These are phyloP conservation scores for Cladosporium halotolerans DNA, from an alignment of 2,329 filamentous ascomycete genomes.

Conservation along the genomic window DNA sequence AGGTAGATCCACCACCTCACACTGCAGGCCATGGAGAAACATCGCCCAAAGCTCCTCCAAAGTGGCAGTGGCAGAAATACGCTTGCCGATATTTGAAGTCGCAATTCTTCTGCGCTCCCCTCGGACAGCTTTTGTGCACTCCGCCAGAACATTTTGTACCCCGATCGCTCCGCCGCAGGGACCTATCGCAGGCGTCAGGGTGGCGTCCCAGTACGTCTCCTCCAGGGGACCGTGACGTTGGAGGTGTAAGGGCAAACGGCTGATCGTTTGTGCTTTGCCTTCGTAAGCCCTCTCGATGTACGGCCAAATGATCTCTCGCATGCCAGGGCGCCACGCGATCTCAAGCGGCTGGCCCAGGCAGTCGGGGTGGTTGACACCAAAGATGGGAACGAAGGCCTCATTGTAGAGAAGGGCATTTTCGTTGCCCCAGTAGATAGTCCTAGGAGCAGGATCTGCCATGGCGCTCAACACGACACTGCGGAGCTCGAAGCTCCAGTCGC, in stretches of 20 bases:
- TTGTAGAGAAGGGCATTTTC: slow-evolving; percentile 34
- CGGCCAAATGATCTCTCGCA: not conserved
- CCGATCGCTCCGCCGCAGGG: slow-evolving; percentile 17
- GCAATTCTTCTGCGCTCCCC: slow-evolving; percentile 16
- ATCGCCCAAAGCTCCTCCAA: slow-evolving; percentile 2
- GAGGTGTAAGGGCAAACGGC: slow-evolving; percentile 15
- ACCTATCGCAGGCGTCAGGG: slow-evolving; percentile 19
- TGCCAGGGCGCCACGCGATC: slow-evolving; percentile 12
- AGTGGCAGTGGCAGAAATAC: slow-evolving; percentile 10
- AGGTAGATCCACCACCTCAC: slow-evolving; percentile 11
- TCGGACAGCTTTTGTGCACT: slow-evolving; percentile 13
- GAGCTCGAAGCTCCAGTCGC: slow-evolving; percentile 15
- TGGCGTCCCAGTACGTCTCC: slow-evolving; percentile 19
- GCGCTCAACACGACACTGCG: slow-evolving; percentile 20
- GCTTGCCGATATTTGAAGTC: slow-evolving; percentile 16
- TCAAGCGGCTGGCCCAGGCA: slow-evolving; percentile 9
- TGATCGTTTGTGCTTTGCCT: slow-evolving; percentile 15
- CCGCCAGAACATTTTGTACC: slow-evolving; percentile 12
- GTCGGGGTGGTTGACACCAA: slow-evolving; percentile 25
- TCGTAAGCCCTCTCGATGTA: not conserved
- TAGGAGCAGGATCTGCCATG: slow-evolving; percentile 16
- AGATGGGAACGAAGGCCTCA: slow-evolving; percentile 28
- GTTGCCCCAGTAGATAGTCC: slow-evolving; percentile 24
- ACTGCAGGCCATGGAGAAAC: slow-evolving; percentile 13
- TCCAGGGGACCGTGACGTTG: slow-evolving; percentile 17